These are phyloP conservation scores for Hypomyces perniciosus DNA, from an alignment of 2,329 filamentous ascomycete species.

Conservation along the genomic window DNA sequence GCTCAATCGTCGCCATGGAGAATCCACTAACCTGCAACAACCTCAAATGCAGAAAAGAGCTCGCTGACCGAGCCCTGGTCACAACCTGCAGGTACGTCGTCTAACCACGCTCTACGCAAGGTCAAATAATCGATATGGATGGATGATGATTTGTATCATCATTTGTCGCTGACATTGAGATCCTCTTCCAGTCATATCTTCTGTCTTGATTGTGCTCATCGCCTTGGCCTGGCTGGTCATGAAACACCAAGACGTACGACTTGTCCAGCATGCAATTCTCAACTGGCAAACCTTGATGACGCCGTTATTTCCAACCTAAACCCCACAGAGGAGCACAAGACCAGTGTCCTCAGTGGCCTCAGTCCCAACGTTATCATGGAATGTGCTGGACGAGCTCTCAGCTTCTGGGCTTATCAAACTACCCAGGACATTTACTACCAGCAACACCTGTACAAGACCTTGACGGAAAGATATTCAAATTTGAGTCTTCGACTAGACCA, in stretches of 20 bases:
- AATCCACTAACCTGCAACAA: constrained; percentile 72
- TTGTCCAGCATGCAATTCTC: constrained; percentile 72
- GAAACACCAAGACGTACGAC: constrained; percentile 31
- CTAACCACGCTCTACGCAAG: too few relatives aligned
- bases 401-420: constrained; percentile 83
- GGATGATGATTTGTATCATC: constrained; percentile 6
- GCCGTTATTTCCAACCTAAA: constrained; percentile 65
- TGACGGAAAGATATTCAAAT: constrained; percentile 64
- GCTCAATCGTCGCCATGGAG: constrained; percentile 52
- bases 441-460: constrained; percentile 62
- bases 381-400: constrained; percentile 70
- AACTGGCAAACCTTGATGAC: constrained; percentile 67
- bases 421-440: constrained; percentile 80
- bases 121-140: neutral
- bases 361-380: constrained; percentile 80
- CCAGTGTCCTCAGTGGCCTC: constrained; percentile 74
- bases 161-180: too few relatives aligned
- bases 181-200: constrained; percentile 65
- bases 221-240: constrained; percentile 51
- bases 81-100: constrained; percentile 72
- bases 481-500: constrained; percentile 65
- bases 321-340: constrained; percentile 85
- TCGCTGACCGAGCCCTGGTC: constrained; percentile 69
- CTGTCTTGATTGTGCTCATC: constrained; percentile 67
- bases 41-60: constrained; percentile 64